Evolutionary conservation across 129 eudicot species (phyloP).

Genomic region (Ambrosia trifida): DNA sequence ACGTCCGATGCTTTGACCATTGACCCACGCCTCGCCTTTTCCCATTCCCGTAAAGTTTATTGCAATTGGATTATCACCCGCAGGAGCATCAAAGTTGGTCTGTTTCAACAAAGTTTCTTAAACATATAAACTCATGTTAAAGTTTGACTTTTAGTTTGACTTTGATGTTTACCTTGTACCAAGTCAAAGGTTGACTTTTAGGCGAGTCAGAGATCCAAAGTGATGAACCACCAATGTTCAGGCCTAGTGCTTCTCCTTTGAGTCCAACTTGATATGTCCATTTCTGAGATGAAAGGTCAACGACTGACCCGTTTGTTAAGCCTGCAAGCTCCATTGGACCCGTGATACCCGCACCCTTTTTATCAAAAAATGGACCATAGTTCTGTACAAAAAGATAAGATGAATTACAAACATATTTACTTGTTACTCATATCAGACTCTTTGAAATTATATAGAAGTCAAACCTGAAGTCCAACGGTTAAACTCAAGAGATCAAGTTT

Average conservation of each 20-base stretch:
- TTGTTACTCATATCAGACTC: constrained; percentile 14
- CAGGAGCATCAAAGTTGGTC: constrained; percentile 81
- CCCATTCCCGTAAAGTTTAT: constrained; percentile 87
- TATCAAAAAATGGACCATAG: constrained; percentile 84
- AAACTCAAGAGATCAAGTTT: constrained; percentile 79
- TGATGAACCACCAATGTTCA: constrained; percentile 64
- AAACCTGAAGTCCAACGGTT: constrained; percentile 96
- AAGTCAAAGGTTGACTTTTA: constrained; percentile 68
- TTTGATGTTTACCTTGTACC: constrained; percentile 83
- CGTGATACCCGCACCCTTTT: constrained; percentile 69
- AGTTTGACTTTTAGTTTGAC: background rate
- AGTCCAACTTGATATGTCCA: constrained; percentile 97
- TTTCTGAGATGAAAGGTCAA: constrained; percentile 68
- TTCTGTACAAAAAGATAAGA: constrained; percentile 56
- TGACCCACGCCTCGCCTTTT: constrained; percentile 97
- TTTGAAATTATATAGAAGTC: constrained; percentile 18
- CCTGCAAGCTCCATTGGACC: constrained; percentile 82
- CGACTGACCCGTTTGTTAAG: constrained; percentile 37
- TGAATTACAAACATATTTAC: background rate
- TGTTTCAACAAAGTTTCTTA: constrained; percentile 33
- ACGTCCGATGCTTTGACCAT: constrained; percentile 93
- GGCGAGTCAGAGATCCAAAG: constrained; percentile 68
- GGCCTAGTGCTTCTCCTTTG: constrained; percentile 69
- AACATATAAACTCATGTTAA: background rate
- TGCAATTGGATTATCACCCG: constrained; percentile 68